A percentile compares a stretch with the other conserved stretches of the same genome.
Evolutionary conservation across 225 moss, liverwort and hornwort species (phyloP).

Genomic region (Polytrichum commune): DNA sequence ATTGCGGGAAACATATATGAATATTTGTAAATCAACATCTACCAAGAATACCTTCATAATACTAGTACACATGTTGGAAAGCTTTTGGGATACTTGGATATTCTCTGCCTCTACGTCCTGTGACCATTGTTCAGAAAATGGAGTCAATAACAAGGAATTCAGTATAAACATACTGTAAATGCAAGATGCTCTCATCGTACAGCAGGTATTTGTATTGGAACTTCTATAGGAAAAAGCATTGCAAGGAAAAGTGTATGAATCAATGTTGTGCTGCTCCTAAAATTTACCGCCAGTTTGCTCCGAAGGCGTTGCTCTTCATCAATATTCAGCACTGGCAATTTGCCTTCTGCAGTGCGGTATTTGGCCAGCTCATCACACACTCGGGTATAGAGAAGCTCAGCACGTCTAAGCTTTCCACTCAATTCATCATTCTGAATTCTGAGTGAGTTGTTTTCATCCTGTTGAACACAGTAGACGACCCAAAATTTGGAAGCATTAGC

Average conservation of each 20-base stretch:
- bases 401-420: constrained; percentile 75
- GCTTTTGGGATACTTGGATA: constrained; percentile 53
- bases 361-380: constrained; percentile 83
- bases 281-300: constrained; percentile 24
- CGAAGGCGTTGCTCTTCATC: constrained; percentile 80
- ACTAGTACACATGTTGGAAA: constrained; percentile 50
- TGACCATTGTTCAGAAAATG: constrained; percentile 2
- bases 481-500: background rate
- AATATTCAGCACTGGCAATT: constrained; percentile 62
- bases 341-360: constrained; percentile 77
- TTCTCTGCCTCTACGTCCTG: constrained; percentile 77
- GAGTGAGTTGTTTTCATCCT: constrained; percentile 87
- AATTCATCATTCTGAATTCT: constrained; percentile 79
- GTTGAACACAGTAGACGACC: background rate
- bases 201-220: background rate
- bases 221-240: no score
- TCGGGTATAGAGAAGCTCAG: constrained; percentile 70
- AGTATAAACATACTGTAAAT: background rate
- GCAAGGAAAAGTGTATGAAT: no score
- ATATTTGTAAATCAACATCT: no score
- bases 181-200: background rate
- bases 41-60: constrained; percentile 49
- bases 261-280: no score
- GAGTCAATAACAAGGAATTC: background rate
- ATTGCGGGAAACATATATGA: no score